These are phyloP conservation scores for Tulasnella sp. DNA, from an alignment of 768 basidiomycete genomes.

Conservation along the genomic window DNA sequence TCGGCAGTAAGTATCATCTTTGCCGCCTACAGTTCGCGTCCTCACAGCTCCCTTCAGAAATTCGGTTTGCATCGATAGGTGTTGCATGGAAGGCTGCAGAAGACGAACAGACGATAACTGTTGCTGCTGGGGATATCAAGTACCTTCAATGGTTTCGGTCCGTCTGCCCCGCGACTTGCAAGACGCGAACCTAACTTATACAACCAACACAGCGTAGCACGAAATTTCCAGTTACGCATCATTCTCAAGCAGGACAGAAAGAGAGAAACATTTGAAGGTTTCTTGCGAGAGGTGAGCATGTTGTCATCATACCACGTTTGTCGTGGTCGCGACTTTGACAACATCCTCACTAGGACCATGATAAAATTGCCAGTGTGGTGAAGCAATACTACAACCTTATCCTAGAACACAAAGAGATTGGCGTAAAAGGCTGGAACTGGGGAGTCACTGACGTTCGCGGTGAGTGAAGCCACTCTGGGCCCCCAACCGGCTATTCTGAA, in stretches of 20 bases:
- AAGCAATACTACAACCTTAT: constrained; percentile 81
- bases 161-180: neutral
- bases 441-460: constrained; percentile 90
- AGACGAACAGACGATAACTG: constrained; percentile 48
- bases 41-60: constrained; percentile 4
- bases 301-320: constrained; percentile 2
- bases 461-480: constrained; percentile 27
- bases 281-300: constrained; percentile 67
- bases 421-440: constrained; percentile 98
- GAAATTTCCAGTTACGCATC: constrained; percentile 80
- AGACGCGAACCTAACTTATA: neutral
- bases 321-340: constrained; percentile 1
- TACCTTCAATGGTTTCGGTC: constrained; percentile 77
- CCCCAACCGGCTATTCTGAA: neutral
- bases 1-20: constrained; percentile 51
- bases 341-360: constrained; percentile 56
- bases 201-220: constrained; percentile 45
- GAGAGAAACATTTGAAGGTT: constrained; percentile 85
- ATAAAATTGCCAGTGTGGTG: constrained; percentile 62
- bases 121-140: constrained; percentile 63
- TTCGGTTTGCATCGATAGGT: constrained; percentile 79
- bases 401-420: constrained; percentile 73
- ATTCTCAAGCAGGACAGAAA: constrained; percentile 49
- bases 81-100: constrained; percentile 75
- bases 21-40: constrained; percentile 15